Evolutionary conservation across 2,329 filamentous ascomycete genomes (phyloP).

Genomic region (Neophaeococcomyces mojaviensis): DNA sequence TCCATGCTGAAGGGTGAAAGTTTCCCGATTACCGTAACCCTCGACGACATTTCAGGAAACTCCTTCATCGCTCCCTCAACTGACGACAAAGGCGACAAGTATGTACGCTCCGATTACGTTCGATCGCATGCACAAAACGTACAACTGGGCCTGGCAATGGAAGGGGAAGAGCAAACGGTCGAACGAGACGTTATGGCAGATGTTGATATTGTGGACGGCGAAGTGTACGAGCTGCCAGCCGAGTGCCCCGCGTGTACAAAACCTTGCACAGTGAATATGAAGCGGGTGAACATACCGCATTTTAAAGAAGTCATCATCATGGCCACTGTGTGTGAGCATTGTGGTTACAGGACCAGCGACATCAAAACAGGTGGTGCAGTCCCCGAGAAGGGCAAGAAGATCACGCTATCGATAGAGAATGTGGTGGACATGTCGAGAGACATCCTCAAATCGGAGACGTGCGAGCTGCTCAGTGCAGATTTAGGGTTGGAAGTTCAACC

Average conservation of each 20-base stretch:
- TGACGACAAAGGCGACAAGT: conserved; percentile 71
- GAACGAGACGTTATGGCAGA: conserved; percentile 45
- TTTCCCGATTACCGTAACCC: conserved; percentile 79
- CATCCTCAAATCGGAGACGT: conserved; percentile 93
- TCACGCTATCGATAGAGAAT: conserved; percentile 65
- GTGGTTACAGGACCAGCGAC: conserved; percentile 91
- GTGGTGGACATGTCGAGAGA: conserved; percentile 75
- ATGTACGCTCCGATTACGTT: conserved; percentile 74
- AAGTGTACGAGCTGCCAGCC: conserved; percentile 87
- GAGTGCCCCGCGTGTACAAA: conserved; percentile 86
- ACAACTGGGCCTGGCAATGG: conserved; percentile 62
- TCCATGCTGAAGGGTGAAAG: conserved; percentile 69
- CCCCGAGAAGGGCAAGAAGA: conserved; percentile 75
- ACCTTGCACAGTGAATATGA: conserved; percentile 87
- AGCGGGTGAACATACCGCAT: conserved; percentile 95
- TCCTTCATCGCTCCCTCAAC: conserved; percentile 90
- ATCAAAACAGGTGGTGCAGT: conserved; percentile 95
- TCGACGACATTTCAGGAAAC: conserved; percentile 92
- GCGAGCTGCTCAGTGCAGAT: conserved; percentile 77
- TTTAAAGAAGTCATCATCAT: conserved; percentile 97
- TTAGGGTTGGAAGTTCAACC: conserved; percentile 81
- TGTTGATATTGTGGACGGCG: conserved; percentile 82
- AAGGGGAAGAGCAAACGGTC: conserved; percentile 29
- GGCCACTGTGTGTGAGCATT: conserved; percentile 85
- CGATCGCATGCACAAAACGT: conserved; percentile 82